These are phyloP conservation scores for Hebeloma cylindrosporum DNA, from an alignment of 768 basidiomycete species.

Conservation along the genomic window DNA sequence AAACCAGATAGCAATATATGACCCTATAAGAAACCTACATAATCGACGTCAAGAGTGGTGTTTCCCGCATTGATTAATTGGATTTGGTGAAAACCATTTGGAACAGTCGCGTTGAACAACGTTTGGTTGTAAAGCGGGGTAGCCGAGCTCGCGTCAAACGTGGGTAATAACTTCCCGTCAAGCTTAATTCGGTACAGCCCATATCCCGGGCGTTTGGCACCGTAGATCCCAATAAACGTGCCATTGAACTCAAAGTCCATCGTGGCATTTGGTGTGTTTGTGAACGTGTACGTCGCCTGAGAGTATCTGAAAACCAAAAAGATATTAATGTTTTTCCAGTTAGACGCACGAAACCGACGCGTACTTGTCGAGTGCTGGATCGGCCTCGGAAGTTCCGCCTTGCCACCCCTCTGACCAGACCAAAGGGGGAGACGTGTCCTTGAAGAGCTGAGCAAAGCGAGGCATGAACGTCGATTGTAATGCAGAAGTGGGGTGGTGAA, in stretches of 20 bases:
- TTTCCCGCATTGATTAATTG: constrained; percentile 18
- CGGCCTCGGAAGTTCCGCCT: constrained; percentile 17
- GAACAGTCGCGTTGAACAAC: constrained; percentile 18
- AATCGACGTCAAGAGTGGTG: constrained; percentile 23
- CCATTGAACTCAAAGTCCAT: constrained; percentile 37
- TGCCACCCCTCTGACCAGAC: constrained; percentile 27
- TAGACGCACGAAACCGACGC: constrained; percentile 9
- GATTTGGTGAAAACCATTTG: constrained; percentile 20
- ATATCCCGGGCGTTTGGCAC: constrained; percentile 23
- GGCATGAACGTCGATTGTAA: constrained; percentile 20
- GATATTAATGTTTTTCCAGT: not conserved
- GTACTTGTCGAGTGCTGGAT: constrained; percentile 17
- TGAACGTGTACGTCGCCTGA: constrained; percentile 36
- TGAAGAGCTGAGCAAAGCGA: constrained; percentile 24
- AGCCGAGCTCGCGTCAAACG: constrained; percentile 12
- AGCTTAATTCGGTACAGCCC: constrained; percentile 20
- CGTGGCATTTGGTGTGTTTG: constrained; percentile 26
- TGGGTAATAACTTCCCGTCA: constrained; percentile 17
- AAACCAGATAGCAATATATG: too few relatives aligned
- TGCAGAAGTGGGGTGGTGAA: too few relatives aligned
- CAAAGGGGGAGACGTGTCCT: constrained; percentile 29
- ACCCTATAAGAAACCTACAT: constrained; percentile 16
- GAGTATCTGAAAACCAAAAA: constrained; percentile 24
- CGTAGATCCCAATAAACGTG: constrained; percentile 24
- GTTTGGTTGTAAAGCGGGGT: constrained; percentile 18